Evolutionary conservation across 108 stramenopile species (phyloP).

Genomic region (Conticribra guillardii): DNA sequence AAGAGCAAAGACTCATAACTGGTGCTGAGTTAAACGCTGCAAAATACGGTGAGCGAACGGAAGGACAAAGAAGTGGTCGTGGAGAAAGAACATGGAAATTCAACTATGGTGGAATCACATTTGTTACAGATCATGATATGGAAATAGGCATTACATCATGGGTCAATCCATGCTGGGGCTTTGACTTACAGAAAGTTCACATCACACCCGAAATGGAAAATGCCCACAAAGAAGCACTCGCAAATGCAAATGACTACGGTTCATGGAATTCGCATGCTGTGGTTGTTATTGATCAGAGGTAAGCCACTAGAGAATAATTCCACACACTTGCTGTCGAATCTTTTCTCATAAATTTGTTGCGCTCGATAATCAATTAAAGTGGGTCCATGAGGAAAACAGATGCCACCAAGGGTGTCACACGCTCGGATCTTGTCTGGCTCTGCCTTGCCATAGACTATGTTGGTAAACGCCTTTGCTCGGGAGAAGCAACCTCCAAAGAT

Average conservation of each 20-base stretch:
- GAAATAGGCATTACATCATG: constrained; percentile 46
- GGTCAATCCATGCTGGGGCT: constrained; percentile 27
- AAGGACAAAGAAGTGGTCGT: background rate
- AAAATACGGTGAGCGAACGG: constrained; percentile 27
- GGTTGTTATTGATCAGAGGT: constrained; percentile 56
- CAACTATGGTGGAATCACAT: constrained; percentile 51
- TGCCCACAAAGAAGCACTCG: constrained; percentile 30
- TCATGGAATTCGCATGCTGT: constrained; percentile 58
- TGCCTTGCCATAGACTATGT: constrained; percentile 55
- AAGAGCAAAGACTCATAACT: constrained; percentile 15
- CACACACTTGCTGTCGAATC: too few species aligned
- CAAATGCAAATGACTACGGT: constrained; percentile 18
- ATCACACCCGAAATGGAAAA: constrained; percentile 23
- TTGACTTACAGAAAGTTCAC: constrained; percentile 23
- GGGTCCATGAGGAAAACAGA: constrained; percentile 56
- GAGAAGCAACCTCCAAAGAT: constrained; percentile 37
- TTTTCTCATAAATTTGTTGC: too few species aligned
- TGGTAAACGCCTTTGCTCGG: constrained; percentile 41
- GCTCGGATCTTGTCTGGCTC: constrained; percentile 55
- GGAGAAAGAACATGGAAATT: constrained; percentile 28
- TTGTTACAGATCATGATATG: constrained; percentile 34
- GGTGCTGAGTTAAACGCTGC: constrained; percentile 46
- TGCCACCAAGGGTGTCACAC: constrained; percentile 42
- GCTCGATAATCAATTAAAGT: too few species aligned
- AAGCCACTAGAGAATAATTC: background rate